Evolutionary conservation across 345 rosid species (phyloP).

Genomic region (Gossypium longicalyx): DNA sequence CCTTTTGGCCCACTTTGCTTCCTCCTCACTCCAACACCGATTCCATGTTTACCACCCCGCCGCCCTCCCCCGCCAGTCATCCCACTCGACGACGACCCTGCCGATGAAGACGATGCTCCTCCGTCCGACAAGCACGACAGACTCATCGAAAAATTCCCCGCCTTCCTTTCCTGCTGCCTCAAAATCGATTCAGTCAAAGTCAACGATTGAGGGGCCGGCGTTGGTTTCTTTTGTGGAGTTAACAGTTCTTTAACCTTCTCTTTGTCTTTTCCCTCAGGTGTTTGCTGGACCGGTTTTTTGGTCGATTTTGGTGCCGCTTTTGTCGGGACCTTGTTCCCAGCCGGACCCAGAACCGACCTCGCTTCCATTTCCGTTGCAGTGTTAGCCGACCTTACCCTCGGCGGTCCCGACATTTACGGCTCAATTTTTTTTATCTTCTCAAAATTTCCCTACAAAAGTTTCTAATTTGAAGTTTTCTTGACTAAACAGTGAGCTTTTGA

Average conservation of each 20-base stretch:
- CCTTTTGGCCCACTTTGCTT: constrained; percentile 21
- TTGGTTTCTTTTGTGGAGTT: constrained; percentile 19
- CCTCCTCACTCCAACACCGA: constrained; percentile 24
- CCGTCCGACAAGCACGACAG: constrained; percentile 73
- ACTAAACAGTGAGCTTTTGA: neutral
- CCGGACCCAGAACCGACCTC: constrained; percentile 50
- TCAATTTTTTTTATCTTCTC: neutral
- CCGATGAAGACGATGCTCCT: constrained; percentile 46
- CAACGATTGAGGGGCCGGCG: constrained; percentile 26
- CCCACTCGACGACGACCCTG: constrained; percentile 63
- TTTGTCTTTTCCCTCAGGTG: constrained; percentile 25
- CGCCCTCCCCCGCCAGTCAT: constrained; percentile 32
- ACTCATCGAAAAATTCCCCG: constrained; percentile 37
- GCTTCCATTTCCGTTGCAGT: constrained; percentile 39
- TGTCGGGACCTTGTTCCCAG: constrained; percentile 52
- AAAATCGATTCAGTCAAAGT: constrained; percentile 35
- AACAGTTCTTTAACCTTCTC: constrained; percentile 34
- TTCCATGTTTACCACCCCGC: constrained; percentile 12
- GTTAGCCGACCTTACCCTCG: constrained; percentile 47
- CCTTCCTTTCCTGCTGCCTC: constrained; percentile 28
- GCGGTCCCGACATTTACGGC: constrained; percentile 53
- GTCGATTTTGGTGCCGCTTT: constrained; percentile 31
- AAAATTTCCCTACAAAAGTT: neutral
- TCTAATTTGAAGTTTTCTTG: neutral
- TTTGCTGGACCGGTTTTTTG: constrained; percentile 31